phyloP scores from a whole-genome alignment of 139 green algal species.

The Volvox africanus region DNA sequence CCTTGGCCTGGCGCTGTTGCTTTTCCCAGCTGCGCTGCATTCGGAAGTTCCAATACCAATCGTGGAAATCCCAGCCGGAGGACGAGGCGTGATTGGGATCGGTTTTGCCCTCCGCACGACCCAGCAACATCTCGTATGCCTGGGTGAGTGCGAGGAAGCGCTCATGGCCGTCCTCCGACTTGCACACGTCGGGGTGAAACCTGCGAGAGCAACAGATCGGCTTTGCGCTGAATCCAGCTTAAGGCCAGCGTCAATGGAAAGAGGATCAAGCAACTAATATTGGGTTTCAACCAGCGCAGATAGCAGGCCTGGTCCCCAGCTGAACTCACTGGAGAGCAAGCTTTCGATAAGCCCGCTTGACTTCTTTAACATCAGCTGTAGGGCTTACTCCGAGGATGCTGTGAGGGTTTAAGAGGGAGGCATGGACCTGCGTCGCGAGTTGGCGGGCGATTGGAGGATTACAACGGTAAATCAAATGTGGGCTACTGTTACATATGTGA shows the following conservation, averaged over 20 bases:
- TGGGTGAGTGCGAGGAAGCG: conserved; percentile 61
- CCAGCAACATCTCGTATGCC: conserved; percentile 60
- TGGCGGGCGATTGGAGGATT: too few relatives aligned
- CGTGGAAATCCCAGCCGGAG: conserved; percentile 60
- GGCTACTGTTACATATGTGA: too few relatives aligned
- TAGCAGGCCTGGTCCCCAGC: too few relatives aligned
- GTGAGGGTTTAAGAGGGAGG: conserved; percentile 35
- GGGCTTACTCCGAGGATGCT: conserved; percentile 48
- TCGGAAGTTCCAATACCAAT: conserved; percentile 67
- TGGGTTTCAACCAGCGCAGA: too few relatives aligned
- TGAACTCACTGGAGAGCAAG: conserved; percentile 53
- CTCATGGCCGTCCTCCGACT: conserved; percentile 37
- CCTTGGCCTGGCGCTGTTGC: conserved; percentile 36
- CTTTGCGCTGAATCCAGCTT: too few relatives aligned
- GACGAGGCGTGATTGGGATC: not conserved
- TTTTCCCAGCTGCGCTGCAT: conserved; percentile 57
- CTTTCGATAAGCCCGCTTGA: conserved; percentile 63
- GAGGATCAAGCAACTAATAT: too few relatives aligned
- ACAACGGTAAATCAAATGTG: too few relatives aligned
- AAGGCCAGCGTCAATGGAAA: too few relatives aligned
- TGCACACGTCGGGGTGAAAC: conserved; percentile 63
- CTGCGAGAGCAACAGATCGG: not conserved
- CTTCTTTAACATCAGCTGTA: conserved; percentile 55
- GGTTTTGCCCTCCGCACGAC: conserved; percentile 25
- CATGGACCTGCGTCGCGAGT: not conserved